Percentiles rank a stretch among this genome's conserved stretches.
phyloP scores from a whole-genome alignment of 257 asterid genomes.

The Salvia miltiorrhiza region DNA sequence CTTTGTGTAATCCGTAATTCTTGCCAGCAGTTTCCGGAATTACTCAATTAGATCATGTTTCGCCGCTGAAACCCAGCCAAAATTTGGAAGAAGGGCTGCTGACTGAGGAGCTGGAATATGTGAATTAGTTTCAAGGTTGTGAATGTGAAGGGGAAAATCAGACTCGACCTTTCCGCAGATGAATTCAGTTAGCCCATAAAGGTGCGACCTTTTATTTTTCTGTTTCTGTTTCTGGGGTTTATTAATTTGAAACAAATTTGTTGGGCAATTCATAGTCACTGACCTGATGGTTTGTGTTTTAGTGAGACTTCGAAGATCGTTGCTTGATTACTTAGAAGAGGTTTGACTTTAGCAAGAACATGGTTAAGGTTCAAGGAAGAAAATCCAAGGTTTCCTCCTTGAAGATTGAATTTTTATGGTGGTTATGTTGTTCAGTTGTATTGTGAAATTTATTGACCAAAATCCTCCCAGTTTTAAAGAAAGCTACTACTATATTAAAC shows the following conservation, averaged over 20 bases:
- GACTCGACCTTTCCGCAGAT: slow-evolving; percentile 11
- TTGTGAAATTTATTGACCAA: background rate
- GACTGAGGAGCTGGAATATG: slow-evolving; percentile 16
- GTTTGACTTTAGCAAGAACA: background rate
- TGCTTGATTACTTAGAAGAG: background rate
- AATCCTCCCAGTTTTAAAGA: background rate
- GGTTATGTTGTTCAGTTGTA: background rate
- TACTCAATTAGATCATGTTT: slow-evolving; percentile 1
- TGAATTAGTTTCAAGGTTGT: slow-evolving; percentile 13
- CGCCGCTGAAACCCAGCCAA: background rate
- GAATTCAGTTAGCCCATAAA: slow-evolving; percentile 29
- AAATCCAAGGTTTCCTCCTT: background rate
- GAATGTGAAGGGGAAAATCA: background rate
- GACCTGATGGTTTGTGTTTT: slow-evolving; percentile 11
- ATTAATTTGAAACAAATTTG: background rate
- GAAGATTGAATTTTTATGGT: background rate
- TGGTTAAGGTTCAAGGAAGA: background rate
- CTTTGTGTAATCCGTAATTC: background rate
- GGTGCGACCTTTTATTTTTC: slow-evolving; percentile 4
- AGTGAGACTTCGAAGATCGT: background rate
- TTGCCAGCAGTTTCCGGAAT: slow-evolving; percentile 10
- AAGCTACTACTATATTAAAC: background rate
- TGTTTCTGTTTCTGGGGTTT: background rate
- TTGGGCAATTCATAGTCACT: background rate
- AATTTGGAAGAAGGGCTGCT: background rate